A percentile compares a stretch with the other conserved stretches of the same genome.
phyloP scores from a whole-genome alignment of 202 grass and related monocot genomes.

The Bolboschoenoplectus hybrid region DNA sequence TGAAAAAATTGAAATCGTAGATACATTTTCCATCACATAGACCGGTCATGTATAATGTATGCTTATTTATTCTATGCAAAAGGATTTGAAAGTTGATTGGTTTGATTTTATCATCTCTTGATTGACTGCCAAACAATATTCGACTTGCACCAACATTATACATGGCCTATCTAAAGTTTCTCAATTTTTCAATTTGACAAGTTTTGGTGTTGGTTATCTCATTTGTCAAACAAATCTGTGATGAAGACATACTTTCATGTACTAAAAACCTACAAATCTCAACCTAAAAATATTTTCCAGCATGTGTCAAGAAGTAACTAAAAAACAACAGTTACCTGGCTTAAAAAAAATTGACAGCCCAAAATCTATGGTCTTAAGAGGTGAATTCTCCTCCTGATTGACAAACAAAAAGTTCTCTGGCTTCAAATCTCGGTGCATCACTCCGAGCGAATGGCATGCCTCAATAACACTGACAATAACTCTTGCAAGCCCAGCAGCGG shows the following conservation, averaged over 20 bases:
- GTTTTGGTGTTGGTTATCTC: background rate
- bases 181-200: background rate
- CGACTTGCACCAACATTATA: background rate
- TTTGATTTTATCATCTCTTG: background rate
- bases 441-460: conserved; percentile 94
- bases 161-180: background rate
- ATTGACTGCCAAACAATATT: background rate
- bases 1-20: background rate
- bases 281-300: background rate
- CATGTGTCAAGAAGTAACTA: background rate
- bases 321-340: conserved; percentile 59
- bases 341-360: conserved; percentile 95
- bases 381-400: conserved; percentile 73
- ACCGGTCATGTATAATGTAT: background rate
- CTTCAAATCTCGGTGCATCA: conserved; percentile 99
- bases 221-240: background rate
- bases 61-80: background rate
- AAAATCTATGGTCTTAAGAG: conserved; percentile 93
- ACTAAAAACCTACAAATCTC: background rate
- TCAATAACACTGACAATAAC: conserved; percentile 88
- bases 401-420: conserved; percentile 97
- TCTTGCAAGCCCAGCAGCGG: conserved; percentile 71
- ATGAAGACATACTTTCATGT: background rate
- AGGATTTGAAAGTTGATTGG: background rate
- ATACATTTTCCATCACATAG: background rate